These are phyloP conservation scores for Brasenia schreberi DNA, from an alignment of 164 flowering plant genomes.

Conservation along the genomic window DNA sequence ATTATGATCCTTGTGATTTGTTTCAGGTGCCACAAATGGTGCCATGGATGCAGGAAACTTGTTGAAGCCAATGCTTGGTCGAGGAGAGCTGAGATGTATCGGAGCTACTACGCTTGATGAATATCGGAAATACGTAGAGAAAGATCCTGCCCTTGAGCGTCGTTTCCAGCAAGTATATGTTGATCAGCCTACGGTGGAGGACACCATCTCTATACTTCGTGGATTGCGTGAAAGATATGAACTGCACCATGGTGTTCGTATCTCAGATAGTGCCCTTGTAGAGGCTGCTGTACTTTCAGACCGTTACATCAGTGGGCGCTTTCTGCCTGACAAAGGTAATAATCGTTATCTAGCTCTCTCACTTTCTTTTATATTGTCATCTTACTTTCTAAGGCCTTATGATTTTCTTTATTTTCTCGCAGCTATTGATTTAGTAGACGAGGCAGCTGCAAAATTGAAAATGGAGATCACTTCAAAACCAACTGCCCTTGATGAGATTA, in stretches of 20 bases:
- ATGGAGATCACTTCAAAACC: constrained; percentile 97
- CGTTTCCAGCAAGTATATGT: constrained; percentile 95
- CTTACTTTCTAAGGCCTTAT: background rate
- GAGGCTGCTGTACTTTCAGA: constrained; percentile 89
- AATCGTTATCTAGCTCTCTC: background rate
- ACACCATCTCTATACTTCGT: constrained; percentile 77
- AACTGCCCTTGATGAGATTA: constrained; percentile 79
- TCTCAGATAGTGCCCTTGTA: constrained; percentile 87
- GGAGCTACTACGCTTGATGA: constrained; percentile 97
- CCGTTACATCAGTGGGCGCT: constrained; percentile 87
- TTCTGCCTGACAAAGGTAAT: constrained; percentile 92
- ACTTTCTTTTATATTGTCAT: background rate
- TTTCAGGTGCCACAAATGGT: constrained; percentile 88
- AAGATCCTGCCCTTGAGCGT: constrained; percentile 91
- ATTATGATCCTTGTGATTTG: background rate
- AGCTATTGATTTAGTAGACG: constrained; percentile 97
- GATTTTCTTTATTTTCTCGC: constrained; percentile 10
- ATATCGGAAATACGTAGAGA: constrained; percentile 86
- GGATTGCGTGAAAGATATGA: constrained; percentile 91
- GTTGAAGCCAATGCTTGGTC: constrained; percentile 93
- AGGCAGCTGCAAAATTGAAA: constrained; percentile 93
- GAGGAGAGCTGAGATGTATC: constrained; percentile 86
- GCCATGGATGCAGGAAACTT: constrained; percentile 98
- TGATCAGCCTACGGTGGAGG: constrained; percentile 82
- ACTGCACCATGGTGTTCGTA: constrained; percentile 87